These are phyloP conservation scores for Neurospora pannonica DNA, from an alignment of 495 filamentous ascomycete genomes.

Conservation along the genomic window DNA sequence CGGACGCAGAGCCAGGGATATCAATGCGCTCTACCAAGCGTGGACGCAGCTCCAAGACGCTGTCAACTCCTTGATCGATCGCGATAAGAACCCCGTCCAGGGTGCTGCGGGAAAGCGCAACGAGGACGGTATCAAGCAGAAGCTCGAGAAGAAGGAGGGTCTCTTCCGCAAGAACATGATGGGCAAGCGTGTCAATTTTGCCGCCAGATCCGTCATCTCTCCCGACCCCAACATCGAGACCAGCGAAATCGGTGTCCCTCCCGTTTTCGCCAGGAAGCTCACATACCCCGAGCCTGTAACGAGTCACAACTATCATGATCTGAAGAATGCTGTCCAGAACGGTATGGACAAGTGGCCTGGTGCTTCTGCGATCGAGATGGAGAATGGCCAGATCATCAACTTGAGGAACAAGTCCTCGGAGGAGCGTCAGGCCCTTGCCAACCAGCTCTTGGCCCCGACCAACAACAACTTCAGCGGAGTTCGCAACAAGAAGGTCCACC, in stretches of 20 bases:
- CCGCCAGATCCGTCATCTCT: constrained; percentile 94
- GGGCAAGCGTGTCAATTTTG: constrained; percentile 99
- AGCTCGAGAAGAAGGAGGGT: constrained; percentile 97
- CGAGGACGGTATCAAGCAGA: constrained; percentile 90
- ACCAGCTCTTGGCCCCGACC: constrained; percentile 86
- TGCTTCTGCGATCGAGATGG: constrained; percentile 88
- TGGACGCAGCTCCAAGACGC: constrained; percentile 77
- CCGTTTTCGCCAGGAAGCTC: constrained; percentile 90
- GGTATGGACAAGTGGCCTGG: constrained; percentile 91
- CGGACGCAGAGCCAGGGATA: constrained; percentile 25
- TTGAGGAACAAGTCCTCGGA: constrained; percentile 76
- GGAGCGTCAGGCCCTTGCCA: constrained; percentile 76
- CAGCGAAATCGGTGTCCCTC: constrained; percentile 94
- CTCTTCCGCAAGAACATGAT: constrained; percentile 99
- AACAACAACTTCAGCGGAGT: constrained; percentile 62
- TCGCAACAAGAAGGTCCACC: constrained; percentile 91
- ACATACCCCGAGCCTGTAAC: constrained; percentile 98
- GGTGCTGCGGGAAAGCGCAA: constrained; percentile 60
- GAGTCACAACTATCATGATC: constrained; percentile 87
- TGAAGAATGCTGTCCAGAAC: constrained; percentile 95
- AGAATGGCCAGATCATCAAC: constrained; percentile 84
- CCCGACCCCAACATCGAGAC: constrained; percentile 98
- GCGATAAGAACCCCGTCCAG: constrained; percentile 68
- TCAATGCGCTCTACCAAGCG: constrained; percentile 39
- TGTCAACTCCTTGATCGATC: constrained; percentile 86